Base-by-base conservation (phyloP, 2,329 filamentous ascomycete genomes). In the Fusarium multiceps region DNA sequence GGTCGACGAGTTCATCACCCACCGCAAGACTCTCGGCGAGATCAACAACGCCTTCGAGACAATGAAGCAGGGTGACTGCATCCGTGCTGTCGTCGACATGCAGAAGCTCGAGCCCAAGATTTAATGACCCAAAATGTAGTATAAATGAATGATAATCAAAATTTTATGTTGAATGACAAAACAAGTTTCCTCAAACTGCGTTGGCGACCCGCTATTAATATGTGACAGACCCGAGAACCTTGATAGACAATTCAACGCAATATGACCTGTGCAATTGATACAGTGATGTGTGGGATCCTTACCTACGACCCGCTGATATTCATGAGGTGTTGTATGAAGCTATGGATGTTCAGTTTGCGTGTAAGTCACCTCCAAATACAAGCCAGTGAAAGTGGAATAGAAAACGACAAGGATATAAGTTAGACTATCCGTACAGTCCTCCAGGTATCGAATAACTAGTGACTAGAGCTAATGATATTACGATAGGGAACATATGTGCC, bases 1-100 rank as follows among this genome's bases (percentile, higher is more conserved):
- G 90, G 96, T 98, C 47, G 95, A 98, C 80, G 96, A 99, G 85
- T 98, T 98, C 86, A 98, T 99, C 84, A 99, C 96, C 32, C 96
- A 99, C 85, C 90, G 94, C 75, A 93, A 97, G 84, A 88, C 87
- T 6, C 85, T 99, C 46, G 83, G 84, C 65, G 89, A 92, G 77
- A 97, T 99, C 82, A 98, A 98, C 86, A 85, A 87, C 54, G 95
- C 94, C 21, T 99, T 97, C 77, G 89, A 93, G 71, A 89, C 92
- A 75, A 99, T 99, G 96, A 97, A 98, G 87, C 87, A 90, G 65
- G 96, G 96, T 63, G 94, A 98, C 82, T 99, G 96, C 83, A 98
- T 99, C 78, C 93, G 96, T 71, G 97, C 93, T 74, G 96, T 98
- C 12, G 92, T 98, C 56, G 89, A 88, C 74, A 89, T 90, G 87